Evolutionary conservation across 306 rosid genomes (phyloP).

Genomic region (Trifolium repens): DNA sequence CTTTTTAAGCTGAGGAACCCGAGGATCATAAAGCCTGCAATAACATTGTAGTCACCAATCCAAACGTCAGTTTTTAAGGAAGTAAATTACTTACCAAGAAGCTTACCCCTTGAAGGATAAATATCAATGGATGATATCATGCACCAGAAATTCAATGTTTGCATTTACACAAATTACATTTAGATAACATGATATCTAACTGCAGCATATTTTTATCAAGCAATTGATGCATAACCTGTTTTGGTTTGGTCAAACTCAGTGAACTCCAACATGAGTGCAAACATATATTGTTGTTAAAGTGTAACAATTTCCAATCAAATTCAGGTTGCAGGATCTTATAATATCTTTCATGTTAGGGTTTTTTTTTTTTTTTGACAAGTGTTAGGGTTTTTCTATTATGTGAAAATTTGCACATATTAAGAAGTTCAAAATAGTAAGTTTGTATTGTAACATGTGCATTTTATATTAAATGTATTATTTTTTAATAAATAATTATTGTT

Average conservation of each 20-base stretch:
- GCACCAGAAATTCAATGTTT: slow-evolving; percentile 29
- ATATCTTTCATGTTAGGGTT: not conserved
- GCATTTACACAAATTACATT: slow-evolving; percentile 8
- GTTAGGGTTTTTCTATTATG: no score
- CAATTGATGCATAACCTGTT: slow-evolving; percentile 7
- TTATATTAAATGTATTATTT: no score
- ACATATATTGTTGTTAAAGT: slow-evolving; percentile 16
- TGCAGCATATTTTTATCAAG: slow-evolving; percentile 6
- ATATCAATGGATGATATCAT: slow-evolving; percentile 27
- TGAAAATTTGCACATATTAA: no score
- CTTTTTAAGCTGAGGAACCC: slow-evolving; percentile 66
- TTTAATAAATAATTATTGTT: no score
- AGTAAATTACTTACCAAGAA: slow-evolving; percentile 24
- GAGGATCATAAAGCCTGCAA: slow-evolving; percentile 98
- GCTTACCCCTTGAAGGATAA: slow-evolving; percentile 28
- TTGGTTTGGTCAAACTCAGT: slow-evolving; percentile 28
- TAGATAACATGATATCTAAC: slow-evolving; percentile 12
- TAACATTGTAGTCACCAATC: slow-evolving; percentile 44
- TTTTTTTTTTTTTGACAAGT: no score
- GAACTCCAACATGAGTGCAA: slow-evolving; percentile 30
- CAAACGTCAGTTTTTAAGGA: slow-evolving; percentile 29
- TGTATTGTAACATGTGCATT: no score
- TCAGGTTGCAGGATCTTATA: not conserved
- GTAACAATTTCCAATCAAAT: not conserved
- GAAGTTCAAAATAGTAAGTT: no score